phyloP scores from a whole-genome alignment of 2,329 filamentous ascomycete genomes.

The Neonectria hederae region DNA sequence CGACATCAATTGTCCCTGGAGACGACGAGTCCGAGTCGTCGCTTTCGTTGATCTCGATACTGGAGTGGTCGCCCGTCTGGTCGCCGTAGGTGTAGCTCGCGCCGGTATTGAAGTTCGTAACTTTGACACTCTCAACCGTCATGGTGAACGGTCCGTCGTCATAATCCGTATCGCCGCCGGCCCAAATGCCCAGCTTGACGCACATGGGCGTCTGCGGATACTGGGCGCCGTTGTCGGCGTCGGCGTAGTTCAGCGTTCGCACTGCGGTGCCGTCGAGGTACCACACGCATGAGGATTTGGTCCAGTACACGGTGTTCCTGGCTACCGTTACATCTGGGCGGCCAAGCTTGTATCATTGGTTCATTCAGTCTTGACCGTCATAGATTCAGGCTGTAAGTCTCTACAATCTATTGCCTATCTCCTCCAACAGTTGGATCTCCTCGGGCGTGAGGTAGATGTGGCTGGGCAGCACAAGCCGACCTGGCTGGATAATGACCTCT shows the following conservation, averaged over 20 bases:
- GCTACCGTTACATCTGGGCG: background rate
- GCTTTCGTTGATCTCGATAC: constrained; percentile 37
- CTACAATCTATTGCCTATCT: constrained; percentile 47
- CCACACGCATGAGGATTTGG: constrained; percentile 69
- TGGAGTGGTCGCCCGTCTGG: constrained; percentile 36
- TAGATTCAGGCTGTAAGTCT: background rate
- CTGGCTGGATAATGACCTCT: constrained; percentile 48
- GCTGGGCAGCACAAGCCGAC: constrained; percentile 47
- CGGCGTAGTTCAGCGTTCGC: constrained; percentile 63
- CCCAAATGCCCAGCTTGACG: constrained; percentile 69
- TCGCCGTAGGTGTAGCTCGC: constrained; percentile 48
- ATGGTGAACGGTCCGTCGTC: constrained; percentile 65
- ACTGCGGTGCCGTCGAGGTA: constrained; percentile 67
- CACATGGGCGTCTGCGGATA: constrained; percentile 78
- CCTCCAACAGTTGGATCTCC: constrained; percentile 49
- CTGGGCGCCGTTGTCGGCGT: constrained; percentile 56
- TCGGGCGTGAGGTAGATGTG: constrained; percentile 51
- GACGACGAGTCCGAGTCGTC: constrained; percentile 1
- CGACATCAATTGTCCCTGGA: constrained; percentile 13
- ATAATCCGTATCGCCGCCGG: constrained; percentile 50
- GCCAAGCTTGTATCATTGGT: background rate
- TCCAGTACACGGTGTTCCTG: constrained; percentile 67
- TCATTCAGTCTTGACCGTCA: background rate
- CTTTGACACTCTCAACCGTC: constrained; percentile 59
- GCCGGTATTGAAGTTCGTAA: constrained; percentile 51